A percentile compares a stretch with the other conserved stretches of the same genome.
Evolutionary conservation across 1,139 yeast genomes (phyloP).

Genomic region (Debaryomyces singareniensis): DNA sequence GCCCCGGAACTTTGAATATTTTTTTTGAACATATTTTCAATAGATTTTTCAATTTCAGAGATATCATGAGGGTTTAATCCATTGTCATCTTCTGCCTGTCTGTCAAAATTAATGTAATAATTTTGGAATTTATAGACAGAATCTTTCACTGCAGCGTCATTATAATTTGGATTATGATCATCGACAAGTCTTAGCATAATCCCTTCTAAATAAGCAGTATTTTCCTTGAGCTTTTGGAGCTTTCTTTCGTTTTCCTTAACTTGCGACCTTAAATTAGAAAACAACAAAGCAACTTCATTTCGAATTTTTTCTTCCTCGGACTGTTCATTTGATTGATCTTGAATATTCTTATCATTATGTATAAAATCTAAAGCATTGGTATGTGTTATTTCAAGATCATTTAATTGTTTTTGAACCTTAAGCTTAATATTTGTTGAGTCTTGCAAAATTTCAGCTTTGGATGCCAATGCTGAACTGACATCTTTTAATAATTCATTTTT

Average conservation of each 20-base stretch:
- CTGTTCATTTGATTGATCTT: constrained; percentile 12
- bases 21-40: neutral
- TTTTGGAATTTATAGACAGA: constrained; percentile 61
- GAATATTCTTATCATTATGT: constrained; percentile 20
- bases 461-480: constrained; percentile 16
- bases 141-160: constrained; percentile 79
- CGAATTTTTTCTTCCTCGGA: constrained; percentile 9
- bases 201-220: constrained; percentile 28
- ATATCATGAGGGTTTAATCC: neutral
- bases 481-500: constrained; percentile 10
- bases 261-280: constrained; percentile 8
- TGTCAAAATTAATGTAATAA: constrained; percentile 33
- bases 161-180: constrained; percentile 82
- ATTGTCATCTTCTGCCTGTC: constrained; percentile 5
- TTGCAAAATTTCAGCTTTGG: constrained; percentile 18
- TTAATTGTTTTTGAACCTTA: constrained; percentile 20
- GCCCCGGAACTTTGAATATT: constrained; percentile 1
- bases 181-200: constrained; percentile 41
- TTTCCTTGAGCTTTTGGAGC: constrained; percentile 11
- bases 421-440: constrained; percentile 14
- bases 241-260: constrained; percentile 7
- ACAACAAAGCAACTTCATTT: constrained; percentile 13
- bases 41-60: neutral
- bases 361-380: constrained; percentile 2
- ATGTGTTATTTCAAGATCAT: constrained; percentile 5